Percentiles rank a stretch among this genome's conserved stretches.
Conservation (phyloP, 306 rosid species). For the Quercus parvula region DNA sequence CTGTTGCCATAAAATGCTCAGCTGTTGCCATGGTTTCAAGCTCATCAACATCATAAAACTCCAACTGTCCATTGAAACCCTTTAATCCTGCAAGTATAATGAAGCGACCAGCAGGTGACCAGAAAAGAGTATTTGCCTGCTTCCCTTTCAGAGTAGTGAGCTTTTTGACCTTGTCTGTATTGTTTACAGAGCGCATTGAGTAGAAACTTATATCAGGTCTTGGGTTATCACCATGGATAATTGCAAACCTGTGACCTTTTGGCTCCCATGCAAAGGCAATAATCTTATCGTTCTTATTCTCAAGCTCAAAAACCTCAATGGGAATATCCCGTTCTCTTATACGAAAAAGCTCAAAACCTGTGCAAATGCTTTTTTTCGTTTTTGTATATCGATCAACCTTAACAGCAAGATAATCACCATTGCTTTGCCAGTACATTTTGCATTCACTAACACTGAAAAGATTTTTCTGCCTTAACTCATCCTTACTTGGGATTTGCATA, state of each 20-base stretch:
- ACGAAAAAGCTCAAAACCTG: constrained; percentile 71
- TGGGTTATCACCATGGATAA: constrained; percentile 72
- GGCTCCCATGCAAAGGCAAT: constrained; percentile 81
- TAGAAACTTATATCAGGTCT: constrained; percentile 66
- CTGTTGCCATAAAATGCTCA: constrained; percentile 75
- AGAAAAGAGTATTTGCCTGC: constrained; percentile 77
- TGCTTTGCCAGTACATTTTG: constrained; percentile 83
- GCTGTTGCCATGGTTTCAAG: constrained; percentile 77
- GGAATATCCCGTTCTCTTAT: constrained; percentile 70
- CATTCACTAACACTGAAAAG: constrained; percentile 78
- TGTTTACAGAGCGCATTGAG: constrained; percentile 51
- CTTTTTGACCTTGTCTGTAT: constrained; percentile 55
- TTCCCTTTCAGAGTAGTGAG: constrained; percentile 69
- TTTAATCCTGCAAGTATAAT: constrained; percentile 70
- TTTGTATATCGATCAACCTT: constrained; percentile 73
- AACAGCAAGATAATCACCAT: constrained; percentile 78
- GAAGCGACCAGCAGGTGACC: constrained; percentile 70
- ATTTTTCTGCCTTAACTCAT: constrained; percentile 75
- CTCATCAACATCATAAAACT: constrained; percentile 70
- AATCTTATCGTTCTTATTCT: constrained; percentile 69
- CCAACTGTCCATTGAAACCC: constrained; percentile 64
- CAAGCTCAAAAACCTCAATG: constrained; percentile 69
- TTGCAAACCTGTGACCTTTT: constrained; percentile 68
- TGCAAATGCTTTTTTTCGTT: constrained; percentile 64
- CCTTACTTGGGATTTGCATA: constrained; percentile 77